These are phyloP conservation scores for Colletotrichum sublineola DNA, from an alignment of 2,329 filamentous ascomycete genomes.

Conservation along the genomic window DNA sequence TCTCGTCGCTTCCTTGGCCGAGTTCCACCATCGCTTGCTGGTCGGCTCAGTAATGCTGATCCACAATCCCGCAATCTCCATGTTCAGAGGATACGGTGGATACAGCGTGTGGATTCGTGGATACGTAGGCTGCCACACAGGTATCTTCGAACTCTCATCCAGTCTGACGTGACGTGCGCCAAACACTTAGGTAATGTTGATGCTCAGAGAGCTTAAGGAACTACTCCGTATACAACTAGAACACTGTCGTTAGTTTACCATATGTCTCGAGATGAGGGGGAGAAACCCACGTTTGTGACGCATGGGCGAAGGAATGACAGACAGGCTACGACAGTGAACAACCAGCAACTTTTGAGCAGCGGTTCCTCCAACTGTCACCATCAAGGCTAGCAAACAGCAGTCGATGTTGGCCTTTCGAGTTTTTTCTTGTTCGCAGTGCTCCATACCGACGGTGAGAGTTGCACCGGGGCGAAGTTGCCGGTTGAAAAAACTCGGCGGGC, in stretches of 20 bases:
- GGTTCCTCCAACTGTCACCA: background rate
- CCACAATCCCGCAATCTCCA: slow-evolving; percentile 27
- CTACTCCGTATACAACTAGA: background rate
- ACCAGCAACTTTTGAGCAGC: slow-evolving; percentile 9
- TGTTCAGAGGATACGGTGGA: slow-evolving; percentile 11
- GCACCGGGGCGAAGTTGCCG: slow-evolving; percentile 8
- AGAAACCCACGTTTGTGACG: background rate
- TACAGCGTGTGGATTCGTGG: slow-evolving; percentile 36
- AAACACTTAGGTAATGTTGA: background rate
- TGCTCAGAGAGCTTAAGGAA: background rate
- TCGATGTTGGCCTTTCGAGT: background rate
- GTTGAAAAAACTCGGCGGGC: background rate
- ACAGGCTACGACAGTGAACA: slow-evolving; percentile 13
- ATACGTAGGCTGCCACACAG: slow-evolving; percentile 20
- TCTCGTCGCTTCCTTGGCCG: slow-evolving; percentile 25
- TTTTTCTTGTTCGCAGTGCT: background rate
- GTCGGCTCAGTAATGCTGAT: slow-evolving; percentile 10
- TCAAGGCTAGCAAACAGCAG: slow-evolving; percentile 7
- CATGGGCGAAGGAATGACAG: background rate
- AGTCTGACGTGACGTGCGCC: slow-evolving; percentile 2
- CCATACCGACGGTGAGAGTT: slow-evolving; percentile 6
- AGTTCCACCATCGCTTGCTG: slow-evolving; percentile 8
- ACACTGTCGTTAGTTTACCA: background rate
- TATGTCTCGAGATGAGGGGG: background rate
- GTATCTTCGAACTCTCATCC: slow-evolving; percentile 17